Evolutionary conservation across 257 asterid species (phyloP).

Genomic region (Rehmannia glutinosa): DNA sequence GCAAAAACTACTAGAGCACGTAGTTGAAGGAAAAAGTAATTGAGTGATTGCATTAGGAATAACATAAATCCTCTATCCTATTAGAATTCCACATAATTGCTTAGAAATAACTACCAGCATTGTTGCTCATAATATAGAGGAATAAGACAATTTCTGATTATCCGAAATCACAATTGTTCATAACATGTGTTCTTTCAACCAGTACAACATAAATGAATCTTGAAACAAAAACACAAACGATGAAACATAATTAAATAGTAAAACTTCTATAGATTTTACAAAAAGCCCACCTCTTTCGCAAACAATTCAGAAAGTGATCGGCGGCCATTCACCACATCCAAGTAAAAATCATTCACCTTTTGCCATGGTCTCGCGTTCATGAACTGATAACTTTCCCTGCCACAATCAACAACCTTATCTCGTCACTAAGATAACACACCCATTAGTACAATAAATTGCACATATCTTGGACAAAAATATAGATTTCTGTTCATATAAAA

Average conservation of each 20-base stretch:
- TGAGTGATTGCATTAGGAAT: neutral
- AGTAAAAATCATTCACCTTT: constrained; percentile 60
- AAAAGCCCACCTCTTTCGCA: constrained; percentile 54
- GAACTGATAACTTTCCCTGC: constrained; percentile 86
- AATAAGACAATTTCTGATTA: neutral
- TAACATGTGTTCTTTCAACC: neutral
- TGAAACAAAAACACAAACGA: neutral
- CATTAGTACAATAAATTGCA: neutral
- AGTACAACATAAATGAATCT: neutral
- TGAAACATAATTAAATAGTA: neutral
- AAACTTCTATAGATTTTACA: neutral
- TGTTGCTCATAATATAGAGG: too few species aligned
- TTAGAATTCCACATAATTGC: neutral
- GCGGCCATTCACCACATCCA: constrained; percentile 61
- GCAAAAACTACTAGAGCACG: neutral
- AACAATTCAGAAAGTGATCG: constrained; percentile 47
- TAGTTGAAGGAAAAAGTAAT: neutral
- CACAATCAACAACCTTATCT: constrained; percentile 11
- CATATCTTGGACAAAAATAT: too few species aligned
- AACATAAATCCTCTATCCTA: neutral
- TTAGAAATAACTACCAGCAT: too few species aligned
- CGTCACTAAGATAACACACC: neutral
- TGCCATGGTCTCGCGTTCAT: constrained; percentile 80
- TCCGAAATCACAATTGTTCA: neutral
- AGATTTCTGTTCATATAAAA: constrained; percentile 1